Evolutionary conservation across 2,329 filamentous ascomycete genomes (phyloP), one percentile per base, ranked within the genome.

Genomic region (Bipolaris oryzae): DNA sequence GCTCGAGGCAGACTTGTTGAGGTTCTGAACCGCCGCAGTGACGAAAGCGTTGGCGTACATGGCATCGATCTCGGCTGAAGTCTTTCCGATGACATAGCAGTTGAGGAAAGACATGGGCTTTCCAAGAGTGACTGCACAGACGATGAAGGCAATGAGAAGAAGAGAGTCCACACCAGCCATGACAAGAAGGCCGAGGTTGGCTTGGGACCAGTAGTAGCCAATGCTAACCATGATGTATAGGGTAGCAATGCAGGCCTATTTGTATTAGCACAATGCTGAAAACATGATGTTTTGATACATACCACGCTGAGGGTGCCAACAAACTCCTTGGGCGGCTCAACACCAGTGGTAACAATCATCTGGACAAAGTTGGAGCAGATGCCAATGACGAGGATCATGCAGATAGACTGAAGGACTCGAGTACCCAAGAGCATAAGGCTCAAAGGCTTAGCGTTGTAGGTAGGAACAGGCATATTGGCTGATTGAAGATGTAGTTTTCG

Each of bases 331-430:
- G 92, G 90, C 0, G 89, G 86, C 28, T 84, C 81, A 53, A 88
- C 84, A 61, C 87, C 83, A 20, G 82, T 84, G 41, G 81, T 79
- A 42, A 91, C 85, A 73, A 96, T 92, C 66, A 90, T 84, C 21
- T 87, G 83, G 69, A 96, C 88, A 77, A 96, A 96, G 76, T 93
- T 92, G 69, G 89, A 86, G 0, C 87, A 87, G 74, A 96, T 85
- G 43, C 92, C 91, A 63, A 96, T 89, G 64, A 95, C 87, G 56
- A 87, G 81, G 55, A 95, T 81, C 71, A 96, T 88, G 23, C 85
- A 86, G 61, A 89, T 78, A 57, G 86, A 82, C 74, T 96, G 88
- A 64, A 93, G 82, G 55, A 84, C 82, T 45, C 93, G 88, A 64
- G 89, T 85, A 64, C 87, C 80, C 56, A 90, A 87, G 79, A 96